Evolutionary conservation across 495 filamentous ascomycete species (phyloP).

Genomic region (Delitschia confertaspora): DNA sequence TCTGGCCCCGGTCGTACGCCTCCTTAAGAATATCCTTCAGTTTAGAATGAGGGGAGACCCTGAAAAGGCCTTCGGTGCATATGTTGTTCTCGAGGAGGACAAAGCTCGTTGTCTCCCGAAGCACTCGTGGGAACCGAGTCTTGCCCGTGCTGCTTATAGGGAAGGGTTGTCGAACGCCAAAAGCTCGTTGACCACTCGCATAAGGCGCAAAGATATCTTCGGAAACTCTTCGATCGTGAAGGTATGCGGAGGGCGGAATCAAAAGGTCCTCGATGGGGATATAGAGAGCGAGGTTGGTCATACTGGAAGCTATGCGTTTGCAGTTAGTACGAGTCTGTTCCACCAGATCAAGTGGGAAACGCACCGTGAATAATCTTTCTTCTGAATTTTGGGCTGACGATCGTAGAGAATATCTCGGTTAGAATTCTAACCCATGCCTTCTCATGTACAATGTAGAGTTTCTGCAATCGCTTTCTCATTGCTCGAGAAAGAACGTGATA

Average conservation of each 20-base stretch:
- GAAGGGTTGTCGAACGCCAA: constrained; percentile 37
- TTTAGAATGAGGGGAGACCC: constrained; percentile 41
- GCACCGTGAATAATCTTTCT: constrained; percentile 48
- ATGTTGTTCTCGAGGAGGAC: constrained; percentile 40
- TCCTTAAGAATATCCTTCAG: constrained; percentile 43
- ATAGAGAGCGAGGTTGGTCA: constrained; percentile 41
- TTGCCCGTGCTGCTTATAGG: constrained; percentile 35
- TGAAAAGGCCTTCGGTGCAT: constrained; percentile 44
- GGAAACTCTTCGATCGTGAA: constrained; percentile 43
- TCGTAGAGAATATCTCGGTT: constrained; percentile 48
- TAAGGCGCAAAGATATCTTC: constrained; percentile 42
- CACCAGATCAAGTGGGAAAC: constrained; percentile 21
- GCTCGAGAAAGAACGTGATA: constrained; percentile 47
- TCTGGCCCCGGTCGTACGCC: constrained; percentile 46
- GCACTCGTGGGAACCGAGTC: constrained; percentile 41
- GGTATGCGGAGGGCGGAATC: constrained; percentile 45
- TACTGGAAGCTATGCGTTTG: constrained; percentile 37
- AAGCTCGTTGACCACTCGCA: constrained; percentile 40
- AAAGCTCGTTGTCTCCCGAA: constrained; percentile 45
- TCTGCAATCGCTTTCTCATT: constrained; percentile 45
- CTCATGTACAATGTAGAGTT: constrained; percentile 50
- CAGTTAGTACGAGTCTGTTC: neutral
- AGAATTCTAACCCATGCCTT: constrained; percentile 48
- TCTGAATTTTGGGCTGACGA: constrained; percentile 49
- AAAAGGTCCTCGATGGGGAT: constrained; percentile 43